Percentiles rank a stretch among this genome's conserved stretches.
These are phyloP conservation scores for Panus rudis DNA, from an alignment of 768 basidiomycete genomes.

Conservation along the genomic window DNA sequence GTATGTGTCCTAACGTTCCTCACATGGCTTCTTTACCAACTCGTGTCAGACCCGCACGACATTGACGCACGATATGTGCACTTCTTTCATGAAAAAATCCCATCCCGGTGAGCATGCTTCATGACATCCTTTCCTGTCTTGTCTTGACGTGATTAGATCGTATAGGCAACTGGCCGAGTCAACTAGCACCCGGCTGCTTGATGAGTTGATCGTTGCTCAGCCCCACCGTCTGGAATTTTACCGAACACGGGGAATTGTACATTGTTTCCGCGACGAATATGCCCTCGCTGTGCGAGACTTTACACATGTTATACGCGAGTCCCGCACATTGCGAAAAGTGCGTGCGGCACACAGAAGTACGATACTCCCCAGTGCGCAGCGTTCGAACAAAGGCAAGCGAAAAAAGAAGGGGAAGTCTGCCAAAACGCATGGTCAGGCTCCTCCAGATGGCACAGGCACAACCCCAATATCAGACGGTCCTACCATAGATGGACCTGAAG, in stretches of 20 bases:
- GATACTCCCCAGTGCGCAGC: slow-evolving; percentile 27
- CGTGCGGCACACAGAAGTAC: slow-evolving; percentile 46
- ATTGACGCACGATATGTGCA: slow-evolving; percentile 82
- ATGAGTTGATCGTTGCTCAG: slow-evolving; percentile 65
- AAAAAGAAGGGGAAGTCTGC: slow-evolving; percentile 39
- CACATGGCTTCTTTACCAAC: not conserved
- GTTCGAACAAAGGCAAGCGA: slow-evolving; percentile 44
- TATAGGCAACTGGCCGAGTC: slow-evolving; percentile 79
- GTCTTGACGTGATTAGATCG: slow-evolving; percentile 16
- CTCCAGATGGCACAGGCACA: slow-evolving; percentile 57
- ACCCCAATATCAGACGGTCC: slow-evolving; percentile 28
- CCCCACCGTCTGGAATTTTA: slow-evolving; percentile 81
- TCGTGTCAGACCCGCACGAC: slow-evolving; percentile 58
- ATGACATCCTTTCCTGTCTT: slow-evolving; percentile 9
- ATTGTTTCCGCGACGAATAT: slow-evolving; percentile 84
- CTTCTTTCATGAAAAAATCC: slow-evolving; percentile 94
- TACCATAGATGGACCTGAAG: slow-evolving; percentile 39
- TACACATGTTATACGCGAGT: slow-evolving; percentile 73
- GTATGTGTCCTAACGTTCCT: slow-evolving; percentile 28
- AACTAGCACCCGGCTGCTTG: slow-evolving; percentile 69
- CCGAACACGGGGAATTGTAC: slow-evolving; percentile 86
- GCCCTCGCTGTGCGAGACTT: slow-evolving; percentile 69
- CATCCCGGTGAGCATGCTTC: slow-evolving; percentile 55
- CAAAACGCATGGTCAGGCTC: slow-evolving; percentile 57
- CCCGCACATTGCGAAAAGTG: slow-evolving; percentile 63